Evolutionary conservation across 2,329 filamentous ascomycete species (phyloP), one percentile per base, ranked within the genome.

Genomic region (Pseudogymnoascus sp.): DNA sequence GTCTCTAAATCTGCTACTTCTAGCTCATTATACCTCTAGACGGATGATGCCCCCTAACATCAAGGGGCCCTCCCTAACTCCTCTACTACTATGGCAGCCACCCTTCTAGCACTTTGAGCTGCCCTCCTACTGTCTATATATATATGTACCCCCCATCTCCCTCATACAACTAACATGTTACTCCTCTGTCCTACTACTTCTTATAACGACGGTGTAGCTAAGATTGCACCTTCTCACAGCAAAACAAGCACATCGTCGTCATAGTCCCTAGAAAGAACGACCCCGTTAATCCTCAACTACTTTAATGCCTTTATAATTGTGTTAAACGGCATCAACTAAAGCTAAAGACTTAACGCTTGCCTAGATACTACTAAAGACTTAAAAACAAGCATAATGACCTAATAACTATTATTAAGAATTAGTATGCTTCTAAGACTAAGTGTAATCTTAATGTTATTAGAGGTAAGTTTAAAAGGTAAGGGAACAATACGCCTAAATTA

Each of bases 391-490:
- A 64, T 40, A 31, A 66, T 62, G 63, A 62, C 40, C 40, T 5
- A 31, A 63, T 44, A 44, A 65, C 26, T 53, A 59, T 23, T 64
- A 65, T 64, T 15, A 62, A 21, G 23, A 7, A 15, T 3, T 1
- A 60, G 17, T 60, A 60, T 42, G 23, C 59, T 19, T 19, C 26
- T 29, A 65, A 67, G 13, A 70, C 66, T 60, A 69, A 73, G 40
- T 65, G 70, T 37, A 72, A 74, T 64, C 70, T 73, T 61, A 63
- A 63, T 10, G 46, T 66, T 19, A 65, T 69, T 26, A 26, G 70
- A 42, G 65, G 68, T 60, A 72, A 73, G 60, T 72, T 72, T 9
- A 70, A 66, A 63, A 60, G 62, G 38, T 64, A 72, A 53, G 66
- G n/a, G 65, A 13, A 64, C 70, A 46, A 46, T 46, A 46, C 19